Percentiles rank a stretch among this genome's conserved stretches.
These are phyloP conservation scores for Apiospora hydei DNA, from an alignment of 2,329 filamentous ascomycete genomes.

Conservation along the genomic window DNA sequence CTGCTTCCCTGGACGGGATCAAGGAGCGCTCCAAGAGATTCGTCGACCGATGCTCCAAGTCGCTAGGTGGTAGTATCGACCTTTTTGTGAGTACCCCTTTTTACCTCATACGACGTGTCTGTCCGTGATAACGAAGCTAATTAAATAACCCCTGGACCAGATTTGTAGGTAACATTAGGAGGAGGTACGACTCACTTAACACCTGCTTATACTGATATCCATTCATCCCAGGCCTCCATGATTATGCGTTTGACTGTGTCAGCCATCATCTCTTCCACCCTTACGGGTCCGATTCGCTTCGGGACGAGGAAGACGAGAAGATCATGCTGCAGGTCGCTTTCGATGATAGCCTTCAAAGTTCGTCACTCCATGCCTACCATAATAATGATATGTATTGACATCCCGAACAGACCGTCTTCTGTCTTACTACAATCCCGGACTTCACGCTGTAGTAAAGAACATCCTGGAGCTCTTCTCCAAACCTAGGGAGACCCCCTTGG, in stretches of 20 bases:
- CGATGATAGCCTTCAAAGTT: slow-evolving; percentile 72
- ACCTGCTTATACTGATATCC: slow-evolving; percentile 26
- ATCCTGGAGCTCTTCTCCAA: slow-evolving; percentile 57
- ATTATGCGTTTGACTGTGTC: slow-evolving; percentile 74
- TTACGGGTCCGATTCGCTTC: slow-evolving; percentile 67
- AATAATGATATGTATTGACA: not conserved
- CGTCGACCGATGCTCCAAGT: slow-evolving; percentile 57
- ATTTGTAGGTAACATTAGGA: not conserved
- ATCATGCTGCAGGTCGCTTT: slow-evolving; percentile 75
- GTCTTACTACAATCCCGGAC: slow-evolving; percentile 60
- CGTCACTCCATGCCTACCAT: slow-evolving; percentile 34
- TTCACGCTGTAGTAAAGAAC: slow-evolving; percentile 56
- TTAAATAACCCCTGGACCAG: not conserved
- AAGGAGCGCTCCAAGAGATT: slow-evolving; percentile 63
- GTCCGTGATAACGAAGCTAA: not conserved
- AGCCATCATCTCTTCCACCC: slow-evolving; percentile 76
- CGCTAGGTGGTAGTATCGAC: slow-evolving; percentile 58
- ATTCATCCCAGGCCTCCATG: slow-evolving; percentile 56
- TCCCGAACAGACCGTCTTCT: slow-evolving; percentile 63
- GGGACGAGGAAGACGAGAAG: slow-evolving; percentile 60
- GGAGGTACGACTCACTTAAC: no score
- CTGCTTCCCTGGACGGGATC: slow-evolving; percentile 63
- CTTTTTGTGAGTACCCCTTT: slow-evolving; percentile 59
- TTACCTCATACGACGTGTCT: not conserved
- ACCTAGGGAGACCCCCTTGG: slow-evolving; percentile 64